phyloP scores from a whole-genome alignment of 805 yeast genomes.

The Sugiyamaella marilandica region DNA sequence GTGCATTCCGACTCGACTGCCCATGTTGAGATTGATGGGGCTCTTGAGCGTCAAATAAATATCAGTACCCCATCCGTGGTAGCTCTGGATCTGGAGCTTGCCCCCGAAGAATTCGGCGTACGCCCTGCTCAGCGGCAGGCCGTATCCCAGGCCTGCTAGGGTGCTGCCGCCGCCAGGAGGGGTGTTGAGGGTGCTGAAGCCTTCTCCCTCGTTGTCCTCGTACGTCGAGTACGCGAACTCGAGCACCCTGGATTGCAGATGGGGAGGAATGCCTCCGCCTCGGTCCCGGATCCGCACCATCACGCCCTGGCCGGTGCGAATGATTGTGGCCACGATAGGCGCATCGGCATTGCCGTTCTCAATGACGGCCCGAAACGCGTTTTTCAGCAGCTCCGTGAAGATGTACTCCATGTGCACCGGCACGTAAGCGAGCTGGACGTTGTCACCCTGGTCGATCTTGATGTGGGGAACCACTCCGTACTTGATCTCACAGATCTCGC shows the following conservation, averaged over 20 bases:
- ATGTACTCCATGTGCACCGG: conserved; percentile 86
- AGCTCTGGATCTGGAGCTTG: conserved; percentile 58
- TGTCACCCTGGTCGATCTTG: conserved; percentile 50
- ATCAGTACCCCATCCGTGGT: conserved; percentile 76
- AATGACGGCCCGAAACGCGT: conserved; percentile 81
- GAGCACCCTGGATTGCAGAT: conserved; percentile 61
- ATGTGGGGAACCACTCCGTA: conserved; percentile 71
- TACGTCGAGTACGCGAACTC: conserved; percentile 85
- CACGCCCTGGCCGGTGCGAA: conserved; percentile 44
- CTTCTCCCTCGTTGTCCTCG: conserved; percentile 51
- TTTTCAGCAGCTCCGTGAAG: conserved; percentile 79
- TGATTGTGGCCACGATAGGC: conserved; percentile 48
- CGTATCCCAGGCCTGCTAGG: conserved; percentile 96
- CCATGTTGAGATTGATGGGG: conserved; percentile 11
- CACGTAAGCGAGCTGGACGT: conserved; percentile 70
- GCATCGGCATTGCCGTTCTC: conserved; percentile 45
- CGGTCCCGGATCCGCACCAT: conserved; percentile 77
- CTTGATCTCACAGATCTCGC: conserved; percentile 76
- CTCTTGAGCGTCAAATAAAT: conserved; percentile 47
- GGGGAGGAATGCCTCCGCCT: conserved; percentile 83
- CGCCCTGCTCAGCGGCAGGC: conserved; percentile 77
- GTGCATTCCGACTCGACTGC: conserved; percentile 5
- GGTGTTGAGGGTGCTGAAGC: conserved; percentile 52
- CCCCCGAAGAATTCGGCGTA: conserved; percentile 74
- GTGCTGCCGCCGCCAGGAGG: conserved; percentile 69